Evolutionary conservation across 176 grass and related monocot genomes (phyloP).

Genomic region (Themeda triandra): DNA sequence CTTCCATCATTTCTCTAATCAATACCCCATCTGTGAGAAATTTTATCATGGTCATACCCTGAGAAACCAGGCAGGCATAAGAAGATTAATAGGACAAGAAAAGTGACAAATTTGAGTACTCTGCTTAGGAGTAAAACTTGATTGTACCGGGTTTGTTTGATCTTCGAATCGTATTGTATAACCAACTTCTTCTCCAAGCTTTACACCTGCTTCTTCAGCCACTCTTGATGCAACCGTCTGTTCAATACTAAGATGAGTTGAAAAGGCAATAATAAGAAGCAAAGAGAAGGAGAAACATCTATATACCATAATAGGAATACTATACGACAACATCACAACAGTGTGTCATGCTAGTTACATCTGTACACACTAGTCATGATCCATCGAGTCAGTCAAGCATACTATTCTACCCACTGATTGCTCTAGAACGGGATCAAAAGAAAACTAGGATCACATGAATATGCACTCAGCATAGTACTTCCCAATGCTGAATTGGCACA

Average conservation of each 20-base stretch:
- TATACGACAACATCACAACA: conserved; percentile 6
- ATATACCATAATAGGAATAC: background rate
- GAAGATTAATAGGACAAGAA: background rate
- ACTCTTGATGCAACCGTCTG: conserved; percentile 89
- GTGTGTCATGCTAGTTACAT: background rate
- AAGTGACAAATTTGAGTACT: background rate
- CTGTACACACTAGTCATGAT: background rate
- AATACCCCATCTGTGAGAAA: conserved; percentile 96
- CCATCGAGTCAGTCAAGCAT: conserved; percentile 5
- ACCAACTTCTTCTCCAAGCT: conserved; percentile 95
- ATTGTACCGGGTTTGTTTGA: conserved; percentile 84
- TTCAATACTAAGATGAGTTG: conserved; percentile 42
- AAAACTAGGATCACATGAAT: background rate
- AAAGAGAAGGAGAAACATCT: conserved; percentile 20
- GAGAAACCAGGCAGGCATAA: conserved; percentile 27
- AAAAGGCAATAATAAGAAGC: conserved; percentile 10
- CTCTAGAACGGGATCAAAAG: background rate
- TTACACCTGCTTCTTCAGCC: conserved; percentile 86
- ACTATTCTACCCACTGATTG: background rate
- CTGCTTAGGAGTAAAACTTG: background rate
- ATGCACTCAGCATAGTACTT: background rate
- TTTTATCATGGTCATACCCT: conserved; percentile 86
- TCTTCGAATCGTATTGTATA: conserved; percentile 98
- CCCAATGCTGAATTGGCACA: background rate
- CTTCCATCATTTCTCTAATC: conserved; percentile 99